These are phyloP conservation scores for Stygiomarasmius scandens DNA, from an alignment of 1,284 basidiomycete genomes.

Conservation along the genomic window DNA sequence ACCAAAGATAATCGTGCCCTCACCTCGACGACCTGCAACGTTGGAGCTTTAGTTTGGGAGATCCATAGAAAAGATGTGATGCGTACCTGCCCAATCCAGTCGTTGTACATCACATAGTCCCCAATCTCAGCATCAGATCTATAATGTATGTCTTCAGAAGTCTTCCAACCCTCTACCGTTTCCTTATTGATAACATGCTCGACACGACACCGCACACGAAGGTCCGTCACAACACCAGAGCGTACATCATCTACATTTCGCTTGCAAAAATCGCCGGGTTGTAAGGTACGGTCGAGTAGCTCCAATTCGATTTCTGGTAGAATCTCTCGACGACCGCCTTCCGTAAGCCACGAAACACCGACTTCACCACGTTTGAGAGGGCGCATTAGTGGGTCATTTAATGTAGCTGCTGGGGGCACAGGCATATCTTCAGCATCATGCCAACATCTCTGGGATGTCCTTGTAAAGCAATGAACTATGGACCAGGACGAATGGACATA, in stretches of 20 bases:
- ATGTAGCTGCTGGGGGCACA: constrained; percentile 35
- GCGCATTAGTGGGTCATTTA: constrained; percentile 72
- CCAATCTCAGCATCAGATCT: constrained; percentile 69
- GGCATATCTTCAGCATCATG: constrained; percentile 75
- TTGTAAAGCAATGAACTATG: not conserved
- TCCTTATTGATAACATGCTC: constrained; percentile 77
- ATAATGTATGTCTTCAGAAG: constrained; percentile 60
- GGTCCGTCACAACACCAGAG: constrained; percentile 76
- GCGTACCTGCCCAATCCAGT: constrained; percentile 91
- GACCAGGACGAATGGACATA: constrained; percentile 34
- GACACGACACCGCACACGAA: constrained; percentile 65
- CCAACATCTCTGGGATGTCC: constrained; percentile 69
- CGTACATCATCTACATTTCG: constrained; percentile 70
- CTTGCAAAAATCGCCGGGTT: constrained; percentile 86
- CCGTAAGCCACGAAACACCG: constrained; percentile 73
- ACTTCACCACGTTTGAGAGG: constrained; percentile 81
- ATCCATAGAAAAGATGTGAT: constrained; percentile 13
- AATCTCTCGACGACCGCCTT: constrained; percentile 62
- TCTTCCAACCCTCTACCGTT: constrained; percentile 65
- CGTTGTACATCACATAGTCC: constrained; percentile 80
- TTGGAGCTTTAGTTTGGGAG: not conserved
- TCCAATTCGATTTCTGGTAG: constrained; percentile 67
- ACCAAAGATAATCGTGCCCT: constrained; percentile 1
- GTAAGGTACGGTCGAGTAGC: constrained; percentile 82
- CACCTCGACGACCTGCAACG: constrained; percentile 39